Evolutionary conservation across 2,329 filamentous ascomycete species (phyloP), one percentile per base, ranked within the genome.

Genomic region (Calonectria naviculata): DNA sequence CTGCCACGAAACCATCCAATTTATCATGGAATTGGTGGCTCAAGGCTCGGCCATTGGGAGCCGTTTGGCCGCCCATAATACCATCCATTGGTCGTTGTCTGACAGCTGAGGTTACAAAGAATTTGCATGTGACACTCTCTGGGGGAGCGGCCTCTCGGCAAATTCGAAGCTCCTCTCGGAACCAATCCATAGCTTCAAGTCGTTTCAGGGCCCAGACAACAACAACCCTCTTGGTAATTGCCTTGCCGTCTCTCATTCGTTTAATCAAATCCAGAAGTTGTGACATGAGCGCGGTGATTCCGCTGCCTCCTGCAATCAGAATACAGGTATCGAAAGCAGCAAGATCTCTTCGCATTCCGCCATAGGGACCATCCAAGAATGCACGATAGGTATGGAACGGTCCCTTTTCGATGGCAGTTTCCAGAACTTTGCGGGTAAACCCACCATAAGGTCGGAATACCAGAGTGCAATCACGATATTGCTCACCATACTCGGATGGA

Each of bases 141-240:
- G 94, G 93, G 1, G 96, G 96, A 12, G 96, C 95, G 61, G 92
- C 93, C 82, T 98, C 94, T 77, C 95, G 91, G 84, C 96, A 98
- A 78, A 98, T 97, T 58, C 95, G 91, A 70, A 98, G 87, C 82
- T 98, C 96, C 83, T 98, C 95, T 75, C 94, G 94, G 87, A 98
- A 98, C 96, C 96, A 98, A 81, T 98, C 95, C 92, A 98, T 95
- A 1, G 95, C 94, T 82, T 98, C 96, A 17, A 97, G 91, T 67
- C 94, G 91, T 83, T 97, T 97, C 75, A 98, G 87, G 6, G 95
- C 92, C 96, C 96, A 98, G n/a, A 98, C 90, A 1, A 98, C 94
- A 19, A 97, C 93, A 6, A 98, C 93, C 74, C 93, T 94, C 81
- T 93, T 94, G 2, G 95, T 98, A 52, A 98, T 94, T 38, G 96